Evolutionary conservation across 768 basidiomycete species (phyloP).

Genomic region (Ephemerocybe angulata): DNA sequence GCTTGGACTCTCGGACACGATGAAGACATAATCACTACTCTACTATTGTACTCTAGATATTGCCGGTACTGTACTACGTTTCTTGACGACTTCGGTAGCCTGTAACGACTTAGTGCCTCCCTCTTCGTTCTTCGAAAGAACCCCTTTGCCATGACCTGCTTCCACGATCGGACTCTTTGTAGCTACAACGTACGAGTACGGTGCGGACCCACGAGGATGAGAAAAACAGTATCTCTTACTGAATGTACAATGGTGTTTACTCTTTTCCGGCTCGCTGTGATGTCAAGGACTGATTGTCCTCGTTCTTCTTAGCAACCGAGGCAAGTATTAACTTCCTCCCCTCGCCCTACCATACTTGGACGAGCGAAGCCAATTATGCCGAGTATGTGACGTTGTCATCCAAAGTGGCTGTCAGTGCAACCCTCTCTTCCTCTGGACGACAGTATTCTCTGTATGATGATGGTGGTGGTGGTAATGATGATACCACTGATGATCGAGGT

Average conservation of each 20-base stretch:
- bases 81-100: background rate
- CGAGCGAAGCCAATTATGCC: background rate
- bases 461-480: background rate
- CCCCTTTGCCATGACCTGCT: background rate
- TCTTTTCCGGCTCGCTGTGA: background rate
- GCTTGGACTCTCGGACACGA: background rate
- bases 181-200: background rate
- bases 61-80: background rate
- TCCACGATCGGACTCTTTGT: background rate
- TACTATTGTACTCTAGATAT: constrained; percentile 6
- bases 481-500: no score
- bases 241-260: background rate
- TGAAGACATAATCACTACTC: constrained; percentile 3
- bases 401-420: no score
- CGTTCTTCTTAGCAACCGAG: background rate
- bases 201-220: background rate
- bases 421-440: no score
- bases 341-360: background rate
- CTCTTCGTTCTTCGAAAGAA: background rate
- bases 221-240: background rate
- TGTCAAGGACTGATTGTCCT: background rate
- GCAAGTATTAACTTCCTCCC: background rate
- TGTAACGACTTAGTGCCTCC: background rate
- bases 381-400: background rate
- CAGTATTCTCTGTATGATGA: background rate